These are phyloP conservation scores for Ogataea angusta DNA, from an alignment of 805 yeast species.

Conservation along the genomic window DNA sequence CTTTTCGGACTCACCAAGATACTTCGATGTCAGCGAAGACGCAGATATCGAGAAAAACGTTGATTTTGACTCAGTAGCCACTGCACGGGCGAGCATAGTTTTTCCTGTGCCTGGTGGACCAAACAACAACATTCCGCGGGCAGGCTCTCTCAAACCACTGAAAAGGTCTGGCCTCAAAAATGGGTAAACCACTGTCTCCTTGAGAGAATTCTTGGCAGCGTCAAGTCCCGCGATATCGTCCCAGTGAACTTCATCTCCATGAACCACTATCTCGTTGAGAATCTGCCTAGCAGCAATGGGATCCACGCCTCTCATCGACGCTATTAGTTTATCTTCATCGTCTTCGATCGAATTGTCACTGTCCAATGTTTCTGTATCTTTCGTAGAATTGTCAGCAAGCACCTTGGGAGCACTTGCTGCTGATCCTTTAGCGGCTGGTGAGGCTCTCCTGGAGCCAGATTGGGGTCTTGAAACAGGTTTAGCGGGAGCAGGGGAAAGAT, in stretches of 20 bases:
- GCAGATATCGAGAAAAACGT: constrained; percentile 92
- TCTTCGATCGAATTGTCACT: constrained; percentile 23
- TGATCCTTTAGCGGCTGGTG: constrained; percentile 8
- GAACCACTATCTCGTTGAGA: constrained; percentile 80
- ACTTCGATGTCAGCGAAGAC: constrained; percentile 82
- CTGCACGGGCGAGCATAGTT: constrained; percentile 95
- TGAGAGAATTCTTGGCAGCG: constrained; percentile 80
- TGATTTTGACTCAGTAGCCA: constrained; percentile 90
- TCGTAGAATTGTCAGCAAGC: constrained; percentile 23
- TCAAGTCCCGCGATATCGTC: constrained; percentile 92
- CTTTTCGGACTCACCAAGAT: constrained; percentile 91
- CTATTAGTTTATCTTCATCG: constrained; percentile 37
- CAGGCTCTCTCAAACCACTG: constrained; percentile 88
- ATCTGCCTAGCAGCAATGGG: constrained; percentile 76
- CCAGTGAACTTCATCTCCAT: constrained; percentile 92
- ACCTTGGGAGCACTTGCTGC: constrained; percentile 11
- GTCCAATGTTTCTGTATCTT: constrained; percentile 31
- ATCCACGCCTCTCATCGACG: constrained; percentile 70
- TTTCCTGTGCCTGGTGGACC: constrained; percentile 99
- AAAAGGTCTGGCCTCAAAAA: constrained; percentile 91
- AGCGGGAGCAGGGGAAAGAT: constrained; percentile 16
- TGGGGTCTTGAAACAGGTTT: constrained; percentile 1
- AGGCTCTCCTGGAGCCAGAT: constrained; percentile 7
- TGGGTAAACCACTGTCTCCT: constrained; percentile 95
- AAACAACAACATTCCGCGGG: constrained; percentile 90